Conservation (phyloP, 441 rosid species). For the Capsella rubella region DNA sequence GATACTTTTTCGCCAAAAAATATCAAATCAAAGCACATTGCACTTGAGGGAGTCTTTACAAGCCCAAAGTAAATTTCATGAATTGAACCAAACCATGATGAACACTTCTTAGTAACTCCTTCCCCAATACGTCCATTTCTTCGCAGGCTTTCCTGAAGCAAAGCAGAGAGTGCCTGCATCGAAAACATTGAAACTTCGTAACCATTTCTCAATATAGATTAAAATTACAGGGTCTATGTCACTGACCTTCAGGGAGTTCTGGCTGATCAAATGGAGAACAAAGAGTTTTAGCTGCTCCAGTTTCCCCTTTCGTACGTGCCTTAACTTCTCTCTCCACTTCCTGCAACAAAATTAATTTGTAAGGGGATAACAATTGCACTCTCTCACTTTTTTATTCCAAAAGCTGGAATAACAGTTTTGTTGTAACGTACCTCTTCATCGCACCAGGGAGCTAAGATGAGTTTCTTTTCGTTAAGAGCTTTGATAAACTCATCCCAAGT, state of each 20-base stretch:
- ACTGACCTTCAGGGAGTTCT: slow-evolving; percentile 90
- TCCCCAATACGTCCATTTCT: slow-evolving; percentile 96
- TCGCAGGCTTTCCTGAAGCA: slow-evolving; percentile 93
- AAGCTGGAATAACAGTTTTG: neutral
- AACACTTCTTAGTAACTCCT: slow-evolving; percentile 54
- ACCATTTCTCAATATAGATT: too few relatives aligned
- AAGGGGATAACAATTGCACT: neutral
- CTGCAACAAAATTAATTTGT: slow-evolving; percentile 43
- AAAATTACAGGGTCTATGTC: neutral
- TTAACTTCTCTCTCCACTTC: slow-evolving; percentile 95
- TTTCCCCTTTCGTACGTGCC: slow-evolving; percentile 87
- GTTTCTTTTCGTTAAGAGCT: slow-evolving; percentile 81
- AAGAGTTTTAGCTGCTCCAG: slow-evolving; percentile 93
- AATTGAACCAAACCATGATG: neutral
- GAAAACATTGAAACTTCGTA: too few relatives aligned
- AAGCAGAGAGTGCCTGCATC: slow-evolving; percentile 80
- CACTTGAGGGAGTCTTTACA: slow-evolving; percentile 14
- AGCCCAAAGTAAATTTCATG: slow-evolving; percentile 1
- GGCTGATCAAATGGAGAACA: slow-evolving; percentile 99
- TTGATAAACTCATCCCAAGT: slow-evolving; percentile 90
- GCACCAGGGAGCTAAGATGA: slow-evolving; percentile 99
- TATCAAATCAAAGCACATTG: slow-evolving; percentile 23
- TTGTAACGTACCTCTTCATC: slow-evolving; percentile 65
- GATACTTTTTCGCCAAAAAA: neutral
- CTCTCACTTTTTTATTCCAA: neutral